Percentiles rank a stretch among this genome's conserved stretches.
These are phyloP conservation scores for Sphagnum fallax DNA, from an alignment of 228 moss, liverwort and hornwort genomes.

Conservation along the genomic window DNA sequence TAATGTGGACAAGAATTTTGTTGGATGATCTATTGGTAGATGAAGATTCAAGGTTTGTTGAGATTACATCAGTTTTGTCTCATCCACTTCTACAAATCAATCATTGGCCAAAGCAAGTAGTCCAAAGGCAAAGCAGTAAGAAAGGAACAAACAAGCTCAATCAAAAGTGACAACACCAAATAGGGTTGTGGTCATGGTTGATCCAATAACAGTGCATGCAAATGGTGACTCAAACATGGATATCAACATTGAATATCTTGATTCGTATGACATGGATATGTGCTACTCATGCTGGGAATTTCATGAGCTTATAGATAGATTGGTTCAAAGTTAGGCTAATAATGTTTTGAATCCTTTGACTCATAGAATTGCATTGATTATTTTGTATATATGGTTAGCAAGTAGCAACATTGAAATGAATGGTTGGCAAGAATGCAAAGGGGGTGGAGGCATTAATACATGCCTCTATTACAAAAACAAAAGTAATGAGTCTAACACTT, in stretches of 20 bases:
- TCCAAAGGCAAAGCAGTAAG: neutral
- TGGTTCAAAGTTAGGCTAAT: too few relatives aligned
- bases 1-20: constrained; percentile 42
- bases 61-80: constrained; percentile 44
- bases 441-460: constrained; percentile 59
- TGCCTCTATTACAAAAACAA: constrained; percentile 56
- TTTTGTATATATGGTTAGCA: too few relatives aligned
- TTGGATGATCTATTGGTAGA: constrained; percentile 77
- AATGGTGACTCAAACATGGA: constrained; percentile 85
- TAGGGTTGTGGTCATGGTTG: constrained; percentile 74
- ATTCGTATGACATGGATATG: constrained; percentile 60
- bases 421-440: constrained; percentile 37
- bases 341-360: too few relatives aligned
- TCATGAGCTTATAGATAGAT: too few relatives aligned
- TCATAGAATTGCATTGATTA: too few relatives aligned
- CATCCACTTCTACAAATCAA: constrained; percentile 30
- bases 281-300: too few relatives aligned
- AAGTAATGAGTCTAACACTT: constrained; percentile 55
- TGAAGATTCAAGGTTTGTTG: constrained; percentile 64
- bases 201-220: constrained; percentile 71
- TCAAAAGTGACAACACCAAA: constrained; percentile 31
- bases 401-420: neutral
- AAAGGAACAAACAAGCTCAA: constrained; percentile 14
- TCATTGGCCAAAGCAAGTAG: constrained; percentile 16
- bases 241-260: constrained; percentile 80